Conservation (phyloP, 2,329 filamentous ascomycete genomes). For the Aspergillus pseudotamarii region DNA sequence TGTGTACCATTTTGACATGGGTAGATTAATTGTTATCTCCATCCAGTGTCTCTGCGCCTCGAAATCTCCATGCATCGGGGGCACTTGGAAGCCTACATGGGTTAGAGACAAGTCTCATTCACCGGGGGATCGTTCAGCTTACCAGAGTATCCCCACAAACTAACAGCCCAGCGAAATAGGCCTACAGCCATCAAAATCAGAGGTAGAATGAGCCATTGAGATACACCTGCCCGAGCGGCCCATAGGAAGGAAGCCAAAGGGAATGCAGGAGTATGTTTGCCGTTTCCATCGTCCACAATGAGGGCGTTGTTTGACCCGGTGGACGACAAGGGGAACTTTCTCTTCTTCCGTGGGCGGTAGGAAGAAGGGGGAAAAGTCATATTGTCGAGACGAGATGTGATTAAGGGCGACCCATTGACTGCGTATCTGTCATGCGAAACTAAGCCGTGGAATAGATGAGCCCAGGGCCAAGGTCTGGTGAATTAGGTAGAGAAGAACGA, state of each 20-base stretch:
- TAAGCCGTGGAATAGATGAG: background rate
- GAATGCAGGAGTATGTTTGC: constrained; percentile 68
- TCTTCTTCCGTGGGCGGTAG: constrained; percentile 51
- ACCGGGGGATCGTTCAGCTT: constrained; percentile 25
- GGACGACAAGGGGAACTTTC: constrained; percentile 36
- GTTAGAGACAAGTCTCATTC: constrained; percentile 10
- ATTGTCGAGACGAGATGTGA: constrained; percentile 12
- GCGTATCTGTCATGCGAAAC: background rate
- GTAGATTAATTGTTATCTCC: constrained; percentile 89
- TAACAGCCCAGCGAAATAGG: constrained; percentile 88
- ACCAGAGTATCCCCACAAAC: constrained; percentile 96
- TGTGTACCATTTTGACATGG: constrained; percentile 95
- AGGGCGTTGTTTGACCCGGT: constrained; percentile 46
- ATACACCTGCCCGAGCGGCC: constrained; percentile 78
- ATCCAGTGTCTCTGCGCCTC: constrained; percentile 99
- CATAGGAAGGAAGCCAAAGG: constrained; percentile 93
- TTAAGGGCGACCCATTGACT: constrained; percentile 28
- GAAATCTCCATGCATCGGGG: constrained; percentile 95
- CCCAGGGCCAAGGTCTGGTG: background rate
- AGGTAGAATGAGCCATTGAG: constrained; percentile 90
- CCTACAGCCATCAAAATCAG: constrained; percentile 87
- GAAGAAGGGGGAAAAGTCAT: constrained; percentile 38
- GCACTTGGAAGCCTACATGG: constrained; percentile 68
- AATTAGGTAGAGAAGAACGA: background rate
- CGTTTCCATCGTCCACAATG: constrained; percentile 47